Evolutionary conservation across 495 filamentous ascomycete genomes (phyloP), one percentile per base, ranked within the genome.

Genomic region (Aspergillus conjunctus): DNA sequence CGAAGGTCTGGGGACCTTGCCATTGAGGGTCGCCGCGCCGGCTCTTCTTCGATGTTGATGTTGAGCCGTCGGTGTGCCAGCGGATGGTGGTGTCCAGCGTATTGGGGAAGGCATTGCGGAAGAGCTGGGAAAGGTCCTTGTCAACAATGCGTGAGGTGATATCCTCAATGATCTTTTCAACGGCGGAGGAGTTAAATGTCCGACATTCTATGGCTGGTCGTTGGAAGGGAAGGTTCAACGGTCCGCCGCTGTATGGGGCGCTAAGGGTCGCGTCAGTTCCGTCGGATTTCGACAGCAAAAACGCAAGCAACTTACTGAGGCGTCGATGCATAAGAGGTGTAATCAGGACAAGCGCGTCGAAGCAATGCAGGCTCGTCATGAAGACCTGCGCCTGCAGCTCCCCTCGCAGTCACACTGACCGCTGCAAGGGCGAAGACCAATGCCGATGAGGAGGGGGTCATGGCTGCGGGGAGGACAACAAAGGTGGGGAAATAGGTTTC

Each of bases 81-180:
- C 83, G 72, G n/a, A 97, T 85, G 0, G 93, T 97, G 0, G 93
- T 97, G 69, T 97, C 93, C 26, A 96, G 82, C 3, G 93, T 97
- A 64, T 96, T 97, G 6, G 94, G 94, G 65, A 93, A 98, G n/a
- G 93, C 88, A 69, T 99, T 99, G 59, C 94, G 91, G 70, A 99
- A 99, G 7, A 99, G 76, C 33, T 93, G 87, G 4, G 94, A 92
- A 11, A 99, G 84, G 68, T 98, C 95, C 54, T 88, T 88, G 69
- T 97, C 89, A 39, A 87, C 81, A 81, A 98, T 90, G 37, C 85
- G 86, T 32, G 81, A 80, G 4, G 87, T 93, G 49, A 98, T 77
- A 70, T 97, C 86, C 10, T 83, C 74, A 66, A 98, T 97, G 65
- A 96, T 87, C 66, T 91, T 79, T 72, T 99, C 94, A 15, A 97